Evolutionary conservation across 140 eudicot species (phyloP).

Genomic region (Eryngium alpinum): DNA sequence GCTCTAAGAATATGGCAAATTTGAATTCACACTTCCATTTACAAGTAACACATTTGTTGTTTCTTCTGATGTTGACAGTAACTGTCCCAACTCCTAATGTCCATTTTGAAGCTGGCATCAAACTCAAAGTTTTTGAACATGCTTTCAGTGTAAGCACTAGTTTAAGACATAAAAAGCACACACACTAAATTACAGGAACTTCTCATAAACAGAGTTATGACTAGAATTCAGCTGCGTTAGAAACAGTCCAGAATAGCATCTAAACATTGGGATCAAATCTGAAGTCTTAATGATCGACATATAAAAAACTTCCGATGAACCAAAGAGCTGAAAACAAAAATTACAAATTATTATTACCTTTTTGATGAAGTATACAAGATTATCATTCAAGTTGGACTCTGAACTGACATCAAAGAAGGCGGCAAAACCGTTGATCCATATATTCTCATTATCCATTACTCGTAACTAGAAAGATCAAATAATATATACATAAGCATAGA

Average conservation of each 20-base stretch:
- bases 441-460: no score
- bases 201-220: not conserved
- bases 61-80: conserved; percentile 71
- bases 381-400: conserved; percentile 55
- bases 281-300: no score
- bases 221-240: not conserved
- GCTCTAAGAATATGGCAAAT: conserved; percentile 7
- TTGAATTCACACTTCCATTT: conserved; percentile 68
- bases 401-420: conserved; percentile 18
- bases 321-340: not conserved
- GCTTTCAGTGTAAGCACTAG: not conserved
- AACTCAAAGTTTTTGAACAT: conserved; percentile 73
- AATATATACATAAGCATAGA: no score
- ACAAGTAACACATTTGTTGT: conserved; percentile 63
- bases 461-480: no score
- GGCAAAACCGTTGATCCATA: no score
- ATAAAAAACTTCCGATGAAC: no score
- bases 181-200: not conserved
- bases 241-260: not conserved
- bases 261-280: no score
- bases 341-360: conserved; percentile 34
- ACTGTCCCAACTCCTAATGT: conserved; percentile 73
- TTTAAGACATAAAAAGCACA: no score
- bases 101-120: conserved; percentile 73
- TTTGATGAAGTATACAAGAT: conserved; percentile 62